Evolutionary conservation across 2,329 filamentous ascomycete genomes (phyloP).

Genomic region (Fonsecaea erecta): DNA sequence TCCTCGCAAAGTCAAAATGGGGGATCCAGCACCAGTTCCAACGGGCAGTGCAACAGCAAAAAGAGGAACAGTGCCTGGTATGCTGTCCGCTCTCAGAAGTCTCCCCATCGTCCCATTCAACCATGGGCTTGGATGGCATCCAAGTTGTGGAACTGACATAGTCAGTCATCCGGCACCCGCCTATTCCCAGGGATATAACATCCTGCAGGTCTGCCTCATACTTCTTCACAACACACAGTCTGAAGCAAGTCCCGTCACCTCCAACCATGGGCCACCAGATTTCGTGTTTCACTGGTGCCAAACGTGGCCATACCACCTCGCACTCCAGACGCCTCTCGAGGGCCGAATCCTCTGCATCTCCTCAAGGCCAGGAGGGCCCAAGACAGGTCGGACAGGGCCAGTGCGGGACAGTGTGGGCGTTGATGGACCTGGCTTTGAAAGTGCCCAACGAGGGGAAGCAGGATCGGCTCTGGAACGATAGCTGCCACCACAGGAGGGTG

Average conservation of each 20-base stretch:
- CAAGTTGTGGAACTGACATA: background rate
- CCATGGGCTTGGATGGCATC: background rate
- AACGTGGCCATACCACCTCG: background rate
- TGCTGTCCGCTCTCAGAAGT: background rate
- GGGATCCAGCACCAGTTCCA: background rate
- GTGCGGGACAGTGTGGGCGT: background rate
- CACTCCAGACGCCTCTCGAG: background rate
- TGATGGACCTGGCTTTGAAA: background rate
- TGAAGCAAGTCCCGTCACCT: background rate
- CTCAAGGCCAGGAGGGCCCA: background rate
- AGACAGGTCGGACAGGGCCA: slow-evolving; percentile 10
- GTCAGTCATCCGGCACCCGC: background rate
- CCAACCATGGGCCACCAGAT: background rate
- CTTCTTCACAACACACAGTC: background rate
- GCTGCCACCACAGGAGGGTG: background rate
- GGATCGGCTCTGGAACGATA: slow-evolving; percentile 7
- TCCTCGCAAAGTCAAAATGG: background rate
- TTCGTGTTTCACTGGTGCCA: background rate
- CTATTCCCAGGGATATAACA: background rate
- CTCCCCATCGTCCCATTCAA: background rate
- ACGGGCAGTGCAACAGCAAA: background rate
- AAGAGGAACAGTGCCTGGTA: background rate
- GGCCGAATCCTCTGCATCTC: background rate
- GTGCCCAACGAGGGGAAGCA: background rate
- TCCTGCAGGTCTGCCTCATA: background rate